Evolutionary conservation across 2,329 filamentous ascomycete genomes (phyloP).

Genomic region (Fusarium metavorans): DNA sequence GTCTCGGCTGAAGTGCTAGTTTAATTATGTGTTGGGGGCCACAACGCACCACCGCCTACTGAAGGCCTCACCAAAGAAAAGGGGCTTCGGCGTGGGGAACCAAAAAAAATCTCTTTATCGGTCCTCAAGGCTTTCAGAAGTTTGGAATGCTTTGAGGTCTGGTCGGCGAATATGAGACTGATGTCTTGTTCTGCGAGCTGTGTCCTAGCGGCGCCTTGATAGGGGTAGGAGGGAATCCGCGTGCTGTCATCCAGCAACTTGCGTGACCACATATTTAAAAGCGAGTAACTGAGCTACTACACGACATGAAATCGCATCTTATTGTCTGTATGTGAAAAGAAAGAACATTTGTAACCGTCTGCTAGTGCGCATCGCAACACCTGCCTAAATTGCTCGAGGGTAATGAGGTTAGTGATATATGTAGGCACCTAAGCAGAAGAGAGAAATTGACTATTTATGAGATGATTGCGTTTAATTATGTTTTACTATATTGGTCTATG

Average conservation of each 20-base stretch:
- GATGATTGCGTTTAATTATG: not conserved
- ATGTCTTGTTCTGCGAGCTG: not conserved
- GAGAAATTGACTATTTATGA: not conserved
- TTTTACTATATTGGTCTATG: not conserved
- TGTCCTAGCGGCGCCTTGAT: not conserved
- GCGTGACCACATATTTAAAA: not conserved
- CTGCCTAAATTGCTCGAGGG: not conserved
- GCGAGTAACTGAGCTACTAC: not conserved
- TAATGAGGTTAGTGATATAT: not conserved
- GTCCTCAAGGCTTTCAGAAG: not conserved
- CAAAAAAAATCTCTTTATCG: not conserved
- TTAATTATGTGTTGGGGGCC: not conserved
- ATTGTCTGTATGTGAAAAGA: not conserved
- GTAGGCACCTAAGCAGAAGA: not conserved
- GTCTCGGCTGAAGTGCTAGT: not conserved
- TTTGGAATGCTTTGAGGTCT: not conserved
- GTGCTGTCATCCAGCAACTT: not conserved
- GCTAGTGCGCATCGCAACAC: not conserved
- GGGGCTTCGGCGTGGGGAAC: not conserved
- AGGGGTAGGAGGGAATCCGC: not conserved
- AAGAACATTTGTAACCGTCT: not conserved
- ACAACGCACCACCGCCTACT: not conserved
- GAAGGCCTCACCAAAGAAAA: not conserved
- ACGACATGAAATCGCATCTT: no score
- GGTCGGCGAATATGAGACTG: not conserved